A percentile compares a stretch with the other conserved stretches of the same genome.
phyloP scores from a whole-genome alignment of 2,329 filamentous ascomycete genomes.

The Pseudogymnoascus sp. region DNA sequence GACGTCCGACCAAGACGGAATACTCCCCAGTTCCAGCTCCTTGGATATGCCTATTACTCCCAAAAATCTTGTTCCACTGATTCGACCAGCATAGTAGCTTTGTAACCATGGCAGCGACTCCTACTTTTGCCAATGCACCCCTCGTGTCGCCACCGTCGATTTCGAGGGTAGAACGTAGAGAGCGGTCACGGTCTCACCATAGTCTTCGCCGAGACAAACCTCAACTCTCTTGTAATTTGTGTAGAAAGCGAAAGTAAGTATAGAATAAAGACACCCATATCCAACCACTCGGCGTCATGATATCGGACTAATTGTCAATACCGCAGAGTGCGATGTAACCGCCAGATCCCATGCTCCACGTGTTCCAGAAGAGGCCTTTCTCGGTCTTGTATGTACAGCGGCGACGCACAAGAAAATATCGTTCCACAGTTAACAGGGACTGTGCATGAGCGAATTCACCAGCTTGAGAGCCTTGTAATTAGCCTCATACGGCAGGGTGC shows the following conservation, averaged over 20 bases:
- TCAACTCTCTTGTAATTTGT: slow-evolving; percentile 29
- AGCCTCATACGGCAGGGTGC: slow-evolving; percentile 19
- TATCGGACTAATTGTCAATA: not conserved
- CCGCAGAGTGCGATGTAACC: slow-evolving; percentile 27
- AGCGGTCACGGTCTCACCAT: slow-evolving; percentile 23
- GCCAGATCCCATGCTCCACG: slow-evolving; percentile 27
- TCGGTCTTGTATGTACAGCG: slow-evolving; percentile 26
- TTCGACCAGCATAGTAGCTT: not conserved
- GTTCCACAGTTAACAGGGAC: slow-evolving; percentile 28
- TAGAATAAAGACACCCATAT: slow-evolving; percentile 18
- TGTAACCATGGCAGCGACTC: not conserved
- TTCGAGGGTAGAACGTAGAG: not conserved
- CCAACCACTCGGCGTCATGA: slow-evolving; percentile 17
- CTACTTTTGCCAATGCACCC: not conserved
- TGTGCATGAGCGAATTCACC: slow-evolving; percentile 25
- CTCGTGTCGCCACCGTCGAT: not conserved
- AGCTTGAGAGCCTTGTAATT: slow-evolving; percentile 26
- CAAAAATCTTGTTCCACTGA: not conserved
- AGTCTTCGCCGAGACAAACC: slow-evolving; percentile 28
- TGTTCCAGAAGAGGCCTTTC: slow-evolving; percentile 26
- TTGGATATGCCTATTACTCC: not conserved
- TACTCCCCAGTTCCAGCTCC: not conserved
- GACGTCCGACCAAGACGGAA: not conserved
- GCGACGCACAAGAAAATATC: slow-evolving; percentile 22
- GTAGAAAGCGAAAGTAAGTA: slow-evolving; percentile 29